These are phyloP conservation scores for Lachancea quebecensis DNA, from an alignment of 805 yeast species.

Conservation along the genomic window DNA sequence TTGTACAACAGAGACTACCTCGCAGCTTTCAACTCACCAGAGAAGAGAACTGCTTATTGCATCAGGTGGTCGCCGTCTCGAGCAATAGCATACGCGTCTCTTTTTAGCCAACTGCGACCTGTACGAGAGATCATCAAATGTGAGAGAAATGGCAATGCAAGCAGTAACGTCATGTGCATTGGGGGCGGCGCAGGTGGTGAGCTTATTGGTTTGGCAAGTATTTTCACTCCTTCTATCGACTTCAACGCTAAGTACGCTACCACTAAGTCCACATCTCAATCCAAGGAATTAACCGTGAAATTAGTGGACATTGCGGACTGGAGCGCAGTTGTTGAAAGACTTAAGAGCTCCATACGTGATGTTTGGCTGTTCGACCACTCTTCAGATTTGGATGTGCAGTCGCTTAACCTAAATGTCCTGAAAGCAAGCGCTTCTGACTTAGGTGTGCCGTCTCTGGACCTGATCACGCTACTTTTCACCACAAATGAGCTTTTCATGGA, in stretches of 20 bases:
- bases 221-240: conserved; percentile 38
- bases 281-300: conserved; percentile 36
- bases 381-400: conserved; percentile 29
- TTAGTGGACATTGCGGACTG: conserved; percentile 79
- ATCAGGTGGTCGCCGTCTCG: conserved; percentile 84
- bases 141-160: background rate
- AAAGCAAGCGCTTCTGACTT: conserved; percentile 21
- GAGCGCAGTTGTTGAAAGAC: conserved; percentile 44
- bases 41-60: conserved; percentile 67
- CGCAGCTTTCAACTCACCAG: conserved; percentile 58
- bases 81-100: conserved; percentile 63
- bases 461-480: conserved; percentile 73
- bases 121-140: conserved; percentile 28
- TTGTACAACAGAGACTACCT: conserved; percentile 64
- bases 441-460: conserved; percentile 31
- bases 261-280: conserved; percentile 1
- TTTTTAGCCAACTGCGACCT: conserved; percentile 48
- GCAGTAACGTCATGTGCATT: conserved; percentile 47
- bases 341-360: conserved; percentile 38
- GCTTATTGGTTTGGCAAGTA: conserved; percentile 52
- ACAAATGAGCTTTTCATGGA: conserved; percentile 80
- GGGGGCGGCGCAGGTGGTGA: conserved; percentile 95
- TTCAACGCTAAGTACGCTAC: conserved; percentile 16
- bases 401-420: conserved; percentile 34
- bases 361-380: conserved; percentile 48